Evolutionary conservation across 306 rosid genomes (phyloP).

Genomic region (Luffa aegyptiaca): DNA sequence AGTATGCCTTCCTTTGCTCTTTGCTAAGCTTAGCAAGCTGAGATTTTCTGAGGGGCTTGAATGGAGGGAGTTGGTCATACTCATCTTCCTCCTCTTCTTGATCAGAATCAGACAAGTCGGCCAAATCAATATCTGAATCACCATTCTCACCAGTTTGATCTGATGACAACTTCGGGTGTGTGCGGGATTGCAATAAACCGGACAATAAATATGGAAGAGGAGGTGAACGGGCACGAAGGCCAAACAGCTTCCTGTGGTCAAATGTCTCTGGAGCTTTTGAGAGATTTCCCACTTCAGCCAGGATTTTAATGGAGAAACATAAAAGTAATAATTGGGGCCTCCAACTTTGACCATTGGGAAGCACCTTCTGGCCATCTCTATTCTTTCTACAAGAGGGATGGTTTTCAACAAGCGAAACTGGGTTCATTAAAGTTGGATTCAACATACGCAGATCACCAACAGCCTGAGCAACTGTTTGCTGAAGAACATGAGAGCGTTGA

Average conservation of each 20-base stretch:
- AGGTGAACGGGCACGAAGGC: slow-evolving; percentile 76
- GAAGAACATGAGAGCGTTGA: slow-evolving; percentile 85
- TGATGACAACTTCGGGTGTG: slow-evolving; percentile 78
- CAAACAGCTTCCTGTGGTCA: slow-evolving; percentile 78
- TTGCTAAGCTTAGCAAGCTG: slow-evolving; percentile 77
- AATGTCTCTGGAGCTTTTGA: slow-evolving; percentile 70
- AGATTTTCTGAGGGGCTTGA: slow-evolving; percentile 82
- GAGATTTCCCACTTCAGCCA: slow-evolving; percentile 57
- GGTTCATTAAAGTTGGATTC: slow-evolving; percentile 80
- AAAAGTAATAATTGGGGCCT: slow-evolving; percentile 75
- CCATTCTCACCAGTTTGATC: slow-evolving; percentile 91
- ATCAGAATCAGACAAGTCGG: slow-evolving; percentile 81
- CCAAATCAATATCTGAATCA: slow-evolving; percentile 86
- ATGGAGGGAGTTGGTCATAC: slow-evolving; percentile 90
- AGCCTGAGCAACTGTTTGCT: slow-evolving; percentile 92
- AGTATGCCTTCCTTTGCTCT: slow-evolving; percentile 76
- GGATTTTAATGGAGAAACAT: slow-evolving; percentile 77
- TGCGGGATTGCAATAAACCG: slow-evolving; percentile 80
- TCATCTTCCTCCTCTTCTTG: slow-evolving; percentile 85
- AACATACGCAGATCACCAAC: slow-evolving; percentile 79
- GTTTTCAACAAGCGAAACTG: slow-evolving; percentile 85
- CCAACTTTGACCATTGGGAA: slow-evolving; percentile 95
- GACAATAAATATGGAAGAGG: slow-evolving; percentile 91
- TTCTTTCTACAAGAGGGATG: slow-evolving; percentile 94
- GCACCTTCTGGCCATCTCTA: slow-evolving; percentile 88